Evolutionary conservation across 805 yeast species (phyloP).

Genomic region (Kluyveromyces starmeri): DNA sequence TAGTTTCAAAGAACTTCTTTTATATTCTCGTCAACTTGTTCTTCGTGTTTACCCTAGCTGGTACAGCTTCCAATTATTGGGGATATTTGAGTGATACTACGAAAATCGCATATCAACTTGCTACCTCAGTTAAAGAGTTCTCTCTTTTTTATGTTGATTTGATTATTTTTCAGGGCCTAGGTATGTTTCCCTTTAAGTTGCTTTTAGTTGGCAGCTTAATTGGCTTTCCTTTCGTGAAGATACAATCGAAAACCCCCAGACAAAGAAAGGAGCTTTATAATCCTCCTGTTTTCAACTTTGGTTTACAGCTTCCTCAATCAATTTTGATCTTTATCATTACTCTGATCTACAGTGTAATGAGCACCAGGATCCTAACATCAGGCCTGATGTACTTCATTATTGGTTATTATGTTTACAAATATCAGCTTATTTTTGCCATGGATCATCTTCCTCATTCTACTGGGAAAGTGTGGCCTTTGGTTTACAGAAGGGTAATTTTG

Average conservation of each 20-base stretch:
- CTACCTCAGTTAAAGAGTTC: constrained; percentile 68
- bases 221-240: constrained; percentile 59
- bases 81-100: constrained; percentile 81
- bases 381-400: constrained; percentile 76
- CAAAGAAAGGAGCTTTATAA: constrained; percentile 66
- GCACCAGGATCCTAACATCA: constrained; percentile 76
- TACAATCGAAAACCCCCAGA: constrained; percentile 69
- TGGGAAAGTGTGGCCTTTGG: constrained; percentile 91
- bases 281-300: constrained; percentile 91
- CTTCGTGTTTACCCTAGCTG: constrained; percentile 87
- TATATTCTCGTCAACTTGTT: constrained; percentile 91
- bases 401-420: constrained; percentile 85
- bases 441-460: constrained; percentile 96
- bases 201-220: constrained; percentile 70
- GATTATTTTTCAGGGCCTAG: constrained; percentile 71
- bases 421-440: constrained; percentile 81
- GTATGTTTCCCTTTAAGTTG: constrained; percentile 85
- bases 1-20: constrained; percentile 88
- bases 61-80: constrained; percentile 79
- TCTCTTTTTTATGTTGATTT: constrained; percentile 87
- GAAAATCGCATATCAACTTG: constrained; percentile 77
- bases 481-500: constrained; percentile 69
- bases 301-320: constrained; percentile 87
- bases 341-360: constrained; percentile 78
- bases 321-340: constrained; percentile 76